Percentiles rank a stretch among this genome's conserved stretches.
Evolutionary conservation across 306 rosid genomes (phyloP).

Genomic region (Cucumis sativus): Cucumber_9930_V3 NC_026660.2:1797501-1798000

Average conservation of each 20-base stretch:
- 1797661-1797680: no score
- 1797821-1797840: constrained; percentile 43
- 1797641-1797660: no score
- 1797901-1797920: background rate
- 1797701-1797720: no score
- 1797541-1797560: no score
- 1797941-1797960: background rate
- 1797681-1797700: no score
- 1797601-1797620: no score
- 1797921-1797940: background rate
- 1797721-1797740: no score
- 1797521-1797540: no score
- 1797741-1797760: background rate
- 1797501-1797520: no score
- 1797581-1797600: no score
- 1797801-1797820: constrained; percentile 44
- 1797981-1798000: background rate
- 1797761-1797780: background rate
- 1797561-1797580: no score
- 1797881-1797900: constrained; percentile 5
- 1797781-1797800: background rate
- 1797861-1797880: constrained; percentile 61
- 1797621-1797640: no score
- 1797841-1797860: constrained; percentile 36
- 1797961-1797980: background rate